Percentiles rank a stretch among this genome's conserved stretches.
Conservation (phyloP, 1,139 yeast genomes). For the Suhomyces chickasaworum region DNA sequence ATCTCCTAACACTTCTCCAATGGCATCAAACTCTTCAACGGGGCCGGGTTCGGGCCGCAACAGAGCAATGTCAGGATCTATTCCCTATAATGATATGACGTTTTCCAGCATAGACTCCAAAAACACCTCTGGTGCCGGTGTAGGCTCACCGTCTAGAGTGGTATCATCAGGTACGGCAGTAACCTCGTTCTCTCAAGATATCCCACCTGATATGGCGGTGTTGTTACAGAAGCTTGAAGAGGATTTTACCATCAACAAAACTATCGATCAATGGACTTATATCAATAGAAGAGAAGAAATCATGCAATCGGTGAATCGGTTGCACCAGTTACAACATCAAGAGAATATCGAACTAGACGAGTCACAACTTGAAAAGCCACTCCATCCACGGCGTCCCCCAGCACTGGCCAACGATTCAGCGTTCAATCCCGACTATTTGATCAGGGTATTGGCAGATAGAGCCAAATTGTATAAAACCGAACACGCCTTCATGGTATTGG, state of each 20-base stretch:
- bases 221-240: conserved; percentile 47
- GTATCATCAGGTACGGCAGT: conserved; percentile 15
- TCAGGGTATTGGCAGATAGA: conserved; percentile 71
- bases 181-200: conserved; percentile 30
- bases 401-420: conserved; percentile 24
- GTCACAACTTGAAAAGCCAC: conserved; percentile 52
- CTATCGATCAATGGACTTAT: conserved; percentile 53
- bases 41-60: conserved; percentile 21
- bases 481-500: conserved; percentile 72
- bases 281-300: conserved; percentile 51
- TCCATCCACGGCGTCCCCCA: conserved; percentile 57
- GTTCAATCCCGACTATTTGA: conserved; percentile 55
- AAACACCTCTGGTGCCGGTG: conserved; percentile 18
- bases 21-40: conserved; percentile 20
- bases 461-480: conserved; percentile 68
- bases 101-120: conserved; percentile 30
- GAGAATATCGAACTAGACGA: conserved; percentile 33
- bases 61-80: conserved; percentile 22
- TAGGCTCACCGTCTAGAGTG: conserved; percentile 13
- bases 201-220: conserved; percentile 51
- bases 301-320: conserved; percentile 39
- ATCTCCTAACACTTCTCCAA: conserved; percentile 1
- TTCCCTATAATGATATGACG: conserved; percentile 23
- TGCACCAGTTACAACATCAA: conserved; percentile 40
- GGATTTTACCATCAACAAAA: conserved; percentile 43